These are phyloP conservation scores for Tolypocladium ovalisporum DNA, from an alignment of 2,329 filamentous ascomycete genomes.

Conservation along the genomic window DNA sequence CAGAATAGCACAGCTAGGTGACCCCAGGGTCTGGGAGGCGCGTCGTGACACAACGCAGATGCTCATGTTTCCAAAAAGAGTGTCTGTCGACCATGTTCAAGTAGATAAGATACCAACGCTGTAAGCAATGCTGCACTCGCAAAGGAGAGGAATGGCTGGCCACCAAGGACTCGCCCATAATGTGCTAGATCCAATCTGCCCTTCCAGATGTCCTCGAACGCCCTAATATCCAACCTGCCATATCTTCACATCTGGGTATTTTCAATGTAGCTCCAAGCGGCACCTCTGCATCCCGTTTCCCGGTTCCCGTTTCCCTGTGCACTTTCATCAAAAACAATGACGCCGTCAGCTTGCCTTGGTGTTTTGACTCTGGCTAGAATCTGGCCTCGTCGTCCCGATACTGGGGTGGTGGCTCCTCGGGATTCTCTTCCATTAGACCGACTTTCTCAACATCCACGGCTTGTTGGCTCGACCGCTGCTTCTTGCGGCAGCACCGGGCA, in stretches of 20 bases:
- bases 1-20: not conserved
- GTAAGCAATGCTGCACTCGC: not conserved
- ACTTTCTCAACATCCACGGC: conserved; percentile 35
- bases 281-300: too few species aligned
- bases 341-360: not conserved
- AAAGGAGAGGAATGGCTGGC: not conserved
- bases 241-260: not conserved
- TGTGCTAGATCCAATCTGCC: not conserved
- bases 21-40: not conserved
- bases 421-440: conserved; percentile 31
- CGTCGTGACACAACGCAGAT: not conserved
- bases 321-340: not conserved
- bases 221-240: not conserved
- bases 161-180: not conserved
- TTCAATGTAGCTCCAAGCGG: not conserved
- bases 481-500: conserved; percentile 5
- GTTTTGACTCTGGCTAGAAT: conserved; percentile 5
- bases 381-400: conserved; percentile 16
- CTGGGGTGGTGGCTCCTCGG: conserved; percentile 15
- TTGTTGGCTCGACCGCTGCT: not conserved
- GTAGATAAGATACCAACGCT: not conserved
- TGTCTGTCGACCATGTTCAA: not conserved
- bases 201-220: not conserved
- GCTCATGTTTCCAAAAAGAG: not conserved
- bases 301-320: not conserved